Evolutionary conservation across 352 stramenopile species (phyloP).

Genomic region (Globisporangium spiculum): DNA sequence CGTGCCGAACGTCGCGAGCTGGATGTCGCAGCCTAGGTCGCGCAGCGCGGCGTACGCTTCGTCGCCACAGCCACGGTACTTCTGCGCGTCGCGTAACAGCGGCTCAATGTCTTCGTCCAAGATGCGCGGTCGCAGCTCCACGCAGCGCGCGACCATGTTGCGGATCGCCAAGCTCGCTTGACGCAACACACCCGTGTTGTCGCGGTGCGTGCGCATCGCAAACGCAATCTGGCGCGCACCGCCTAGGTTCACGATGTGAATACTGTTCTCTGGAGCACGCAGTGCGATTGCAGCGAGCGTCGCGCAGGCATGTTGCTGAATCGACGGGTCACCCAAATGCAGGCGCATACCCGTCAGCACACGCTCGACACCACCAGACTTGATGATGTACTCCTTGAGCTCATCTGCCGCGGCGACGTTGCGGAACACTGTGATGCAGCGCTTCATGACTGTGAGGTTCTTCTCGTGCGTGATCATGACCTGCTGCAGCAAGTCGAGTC

Average conservation of each 20-base stretch:
- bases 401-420: slow-evolving; percentile 75
- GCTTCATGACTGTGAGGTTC: slow-evolving; percentile 49
- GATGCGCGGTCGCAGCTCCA: slow-evolving; percentile 56
- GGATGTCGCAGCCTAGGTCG: slow-evolving; percentile 70
- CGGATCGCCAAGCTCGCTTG: slow-evolving; percentile 79
- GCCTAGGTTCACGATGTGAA: slow-evolving; percentile 45
- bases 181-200: slow-evolving; percentile 47
- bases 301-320: slow-evolving; percentile 72
- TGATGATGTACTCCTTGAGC: slow-evolving; percentile 61
- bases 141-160: slow-evolving; percentile 69
- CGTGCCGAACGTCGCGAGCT: slow-evolving; percentile 56
- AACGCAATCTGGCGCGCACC: slow-evolving; percentile 41
- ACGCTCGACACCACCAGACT: slow-evolving; percentile 43
- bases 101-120: slow-evolving; percentile 65
- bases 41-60: slow-evolving; percentile 77
- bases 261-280: slow-evolving; percentile 64
- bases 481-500: slow-evolving; percentile 51
- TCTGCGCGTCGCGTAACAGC: slow-evolving; percentile 57
- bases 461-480: slow-evolving; percentile 54
- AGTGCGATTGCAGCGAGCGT: slow-evolving; percentile 72
- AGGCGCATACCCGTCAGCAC: slow-evolving; percentile 58
- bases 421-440: slow-evolving; percentile 63
- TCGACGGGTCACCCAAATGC: slow-evolving; percentile 43
- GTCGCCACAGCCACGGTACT: slow-evolving; percentile 65
- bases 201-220: slow-evolving; percentile 51